Base-by-base conservation (phyloP, 306 rosid species). In the Dalbergia cochinchinensis region DNA sequence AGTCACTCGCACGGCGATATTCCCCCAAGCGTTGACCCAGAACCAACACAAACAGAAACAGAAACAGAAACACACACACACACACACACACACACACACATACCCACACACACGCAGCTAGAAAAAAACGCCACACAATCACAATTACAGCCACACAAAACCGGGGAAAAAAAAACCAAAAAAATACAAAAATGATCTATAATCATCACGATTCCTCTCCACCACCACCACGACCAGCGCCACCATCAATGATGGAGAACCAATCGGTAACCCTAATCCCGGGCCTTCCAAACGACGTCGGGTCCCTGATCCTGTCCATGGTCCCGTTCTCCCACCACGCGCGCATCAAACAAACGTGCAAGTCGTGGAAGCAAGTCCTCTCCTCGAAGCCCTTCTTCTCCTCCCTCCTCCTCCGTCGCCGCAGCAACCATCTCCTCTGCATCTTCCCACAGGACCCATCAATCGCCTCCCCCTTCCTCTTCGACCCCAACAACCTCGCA, bases 381-480 rank as follows among this genome's bases (percentile, higher is more conserved):
- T 90, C 97, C 11, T 90, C 97, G 15, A 83, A 79, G 33, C 20
- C 82, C 71, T 86, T 91, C n/a, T 15, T 88, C 31, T 41, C 84
- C 4, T 80, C 89, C 45, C 90, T 97, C 51, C 88, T 59, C 0
- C 54, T n/a, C 58, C 31, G 31, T 26, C 60, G 59, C 15, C 51
- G 67, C 0, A 50, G 31, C 19, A 89, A 84, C 80, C 86, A 78
- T 67, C 91, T 94, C 18, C 87, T 94, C 19, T 94, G 97, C 50
- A 71, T 94, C 34, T 94, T 94, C 90, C 94, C 97, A 0, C 86
- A 91, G 22, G 95, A 90, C 82, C 99, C 97, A 8, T 87, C 84
- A 4, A 76, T 91, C 10, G 54, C 87, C 3, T 44, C 89, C 5
- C 97, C 99, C 0, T 92, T 60, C 77, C 95, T 94, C 20, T 92